A percentile compares a stretch with the other conserved stretches of the same genome.
Conservation (phyloP, 139 green algal species). For the Chlorella sp. region DNA sequence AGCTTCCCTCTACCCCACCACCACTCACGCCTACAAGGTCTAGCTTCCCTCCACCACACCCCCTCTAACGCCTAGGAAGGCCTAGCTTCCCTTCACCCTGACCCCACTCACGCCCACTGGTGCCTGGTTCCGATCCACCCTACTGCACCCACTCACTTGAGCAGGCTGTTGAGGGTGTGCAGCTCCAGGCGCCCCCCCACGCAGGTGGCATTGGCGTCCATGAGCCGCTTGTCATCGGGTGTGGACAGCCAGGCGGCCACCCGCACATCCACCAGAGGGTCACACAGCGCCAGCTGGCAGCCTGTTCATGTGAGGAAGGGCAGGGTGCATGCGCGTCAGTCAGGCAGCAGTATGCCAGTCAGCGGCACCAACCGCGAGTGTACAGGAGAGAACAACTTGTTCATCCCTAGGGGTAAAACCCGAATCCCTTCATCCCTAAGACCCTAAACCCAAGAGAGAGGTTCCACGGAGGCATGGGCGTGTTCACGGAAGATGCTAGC, state of each 20-base stretch:
- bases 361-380: not conserved
- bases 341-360: not conserved
- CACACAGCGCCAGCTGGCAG: conserved; percentile 32
- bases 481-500: too few relatives aligned
- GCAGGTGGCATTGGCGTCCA: not conserved
- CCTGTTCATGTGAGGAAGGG: not conserved
- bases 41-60: too few relatives aligned
- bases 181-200: not conserved
- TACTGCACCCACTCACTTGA: conserved; percentile 1
- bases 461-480: too few relatives aligned
- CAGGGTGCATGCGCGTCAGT: not conserved
- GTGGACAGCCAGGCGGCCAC: conserved; percentile 75
- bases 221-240: conserved; percentile 54
- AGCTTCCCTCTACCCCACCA: too few relatives aligned
- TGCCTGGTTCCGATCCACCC: not conserved
- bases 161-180: conserved; percentile 17
- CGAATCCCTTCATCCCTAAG: too few relatives aligned
- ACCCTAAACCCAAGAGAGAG: too few relatives aligned
- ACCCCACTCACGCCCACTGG: not conserved
- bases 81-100: too few relatives aligned
- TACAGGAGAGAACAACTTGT: too few relatives aligned
- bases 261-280: conserved; percentile 78
- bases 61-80: too few relatives aligned
- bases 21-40: too few relatives aligned
- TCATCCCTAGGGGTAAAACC: too few relatives aligned